Percentiles rank a stretch among this genome's conserved stretches.
Evolutionary conservation across 176 grass and related monocot genomes (phyloP).

Genomic region (Oryza longistaminata): DNA sequence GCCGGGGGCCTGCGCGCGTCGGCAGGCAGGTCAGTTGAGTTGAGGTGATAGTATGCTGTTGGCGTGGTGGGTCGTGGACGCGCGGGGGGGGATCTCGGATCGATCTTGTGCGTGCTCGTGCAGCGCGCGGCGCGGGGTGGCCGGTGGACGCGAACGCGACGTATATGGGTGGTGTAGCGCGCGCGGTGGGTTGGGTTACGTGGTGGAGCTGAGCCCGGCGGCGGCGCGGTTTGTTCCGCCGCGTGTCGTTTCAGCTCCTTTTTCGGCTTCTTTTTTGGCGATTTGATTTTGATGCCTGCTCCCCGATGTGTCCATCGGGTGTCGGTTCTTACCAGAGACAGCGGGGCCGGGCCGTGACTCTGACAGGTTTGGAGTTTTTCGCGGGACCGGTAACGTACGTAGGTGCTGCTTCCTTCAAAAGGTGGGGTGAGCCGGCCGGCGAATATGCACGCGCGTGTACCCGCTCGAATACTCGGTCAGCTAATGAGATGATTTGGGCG

Average conservation of each 20-base stretch:
- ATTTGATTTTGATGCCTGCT: neutral
- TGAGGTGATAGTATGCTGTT: neutral
- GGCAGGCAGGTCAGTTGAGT: neutral
- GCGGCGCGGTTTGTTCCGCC: conserved; percentile 34
- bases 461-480: too few relatives aligned
- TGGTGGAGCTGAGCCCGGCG: conserved; percentile 17
- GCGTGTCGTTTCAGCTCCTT: neutral
- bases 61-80: neutral
- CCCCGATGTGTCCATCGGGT: conserved; percentile 19
- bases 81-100: too few relatives aligned
- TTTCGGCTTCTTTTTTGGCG: neutral
- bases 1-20: neutral
- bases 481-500: neutral
- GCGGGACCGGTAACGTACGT: neutral
- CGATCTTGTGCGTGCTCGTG: neutral
- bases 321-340: conserved; percentile 28
- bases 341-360: neutral
- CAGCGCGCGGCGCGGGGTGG: too few relatives aligned
- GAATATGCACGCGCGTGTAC: neutral
- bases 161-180: too few relatives aligned
- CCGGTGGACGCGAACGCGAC: too few relatives aligned
- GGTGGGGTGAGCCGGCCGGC: neutral
- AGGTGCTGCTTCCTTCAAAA: neutral
- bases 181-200: neutral
- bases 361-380: neutral